Evolutionary conservation across 2,329 filamentous ascomycete genomes (phyloP), one percentile per base, ranked within the genome.

Genomic region (Epichloe baconii): DNA sequence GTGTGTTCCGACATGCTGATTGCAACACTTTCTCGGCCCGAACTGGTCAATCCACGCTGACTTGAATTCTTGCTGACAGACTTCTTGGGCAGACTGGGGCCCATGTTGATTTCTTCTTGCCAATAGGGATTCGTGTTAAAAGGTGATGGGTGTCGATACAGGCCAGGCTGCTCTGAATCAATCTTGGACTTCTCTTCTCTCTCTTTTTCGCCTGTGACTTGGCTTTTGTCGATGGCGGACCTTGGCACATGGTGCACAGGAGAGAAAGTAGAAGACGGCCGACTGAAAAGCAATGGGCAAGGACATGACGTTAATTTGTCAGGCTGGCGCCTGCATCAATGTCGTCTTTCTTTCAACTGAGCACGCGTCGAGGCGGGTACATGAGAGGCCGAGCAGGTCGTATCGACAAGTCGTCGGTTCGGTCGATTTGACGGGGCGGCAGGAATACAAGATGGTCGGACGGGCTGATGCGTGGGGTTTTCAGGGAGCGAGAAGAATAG

Each of bases 41-140:
- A 64, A 51, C 77, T 78, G 55, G 77, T 78, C 55, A 85, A 67
- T 17, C 78, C 77, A 48, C 80, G 74, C 56, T 82, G 76, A 59
- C 78, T 81, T 47, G 69, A 71, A 61, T 72, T 80, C 68, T 76
- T 80, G 68, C 67, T 78, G 57, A 62, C 69, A 52, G 76, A 68
- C 65, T 83, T 77, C 60, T 83, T 83, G 35, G 82, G 83, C 37
- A 86, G 76, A 3, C 79, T 81, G 2, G 90, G 90, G 0, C 90
- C 90, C 68, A 90, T 77, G 55, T 74, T 75, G 57, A 96, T 94
- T 67, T 96, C 90, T 62, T 93, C 86, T 35, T 78, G 73, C 90
- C 90, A 96, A 68, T 87, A 88, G 12, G 85, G 83, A 61, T 96
- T 96, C 31, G 88, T 95, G 61, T 83, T 84, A 60, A 88, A 93